phyloP scores from a whole-genome alignment of 2,329 filamentous ascomycete genomes.

The Ophiocordyceps camponoti-leonardi region DNA sequence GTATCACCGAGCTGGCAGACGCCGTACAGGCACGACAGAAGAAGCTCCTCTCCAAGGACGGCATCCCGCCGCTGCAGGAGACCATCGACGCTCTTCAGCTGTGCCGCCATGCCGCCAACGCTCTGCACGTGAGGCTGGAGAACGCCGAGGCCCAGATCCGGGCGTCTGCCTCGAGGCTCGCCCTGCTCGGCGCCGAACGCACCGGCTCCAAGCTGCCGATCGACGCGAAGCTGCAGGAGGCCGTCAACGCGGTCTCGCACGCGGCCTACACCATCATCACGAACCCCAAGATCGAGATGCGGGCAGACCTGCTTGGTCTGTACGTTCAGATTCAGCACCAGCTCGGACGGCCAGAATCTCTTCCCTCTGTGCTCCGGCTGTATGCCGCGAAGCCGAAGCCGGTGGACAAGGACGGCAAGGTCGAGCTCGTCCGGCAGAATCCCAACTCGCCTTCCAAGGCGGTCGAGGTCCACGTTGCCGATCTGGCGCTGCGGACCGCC shows the following conservation, averaged over 20 bases:
- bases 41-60: slow-evolving; percentile 24
- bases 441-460: slow-evolving; percentile 55
- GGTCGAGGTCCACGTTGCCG: slow-evolving; percentile 52
- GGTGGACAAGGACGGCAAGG: slow-evolving; percentile 35
- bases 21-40: slow-evolving; percentile 24
- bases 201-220: slow-evolving; percentile 14
- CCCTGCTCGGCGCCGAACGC: slow-evolving; percentile 23
- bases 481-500: slow-evolving; percentile 60
- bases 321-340: slow-evolving; percentile 66
- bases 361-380: slow-evolving; percentile 64
- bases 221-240: slow-evolving; percentile 20
- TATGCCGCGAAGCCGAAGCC: slow-evolving; percentile 74
- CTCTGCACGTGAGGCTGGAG: slow-evolving; percentile 22
- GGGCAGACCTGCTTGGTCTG: slow-evolving; percentile 48
- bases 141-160: slow-evolving; percentile 20
- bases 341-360: slow-evolving; percentile 54
- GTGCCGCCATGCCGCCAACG: slow-evolving; percentile 26
- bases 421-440: slow-evolving; percentile 44
- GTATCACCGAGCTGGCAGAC: slow-evolving; percentile 15
- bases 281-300: slow-evolving; percentile 66
- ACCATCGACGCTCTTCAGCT: slow-evolving; percentile 25
- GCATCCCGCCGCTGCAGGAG: slow-evolving; percentile 25
- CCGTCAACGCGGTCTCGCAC: slow-evolving; percentile 34
- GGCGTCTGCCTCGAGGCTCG: slow-evolving; percentile 35
- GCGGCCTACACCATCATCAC: slow-evolving; percentile 53